Percentiles rank a stretch among this genome's conserved stretches.
Evolutionary conservation across 2,329 filamentous ascomycete species (phyloP).

Genomic region (Xylaria sp.): DNA sequence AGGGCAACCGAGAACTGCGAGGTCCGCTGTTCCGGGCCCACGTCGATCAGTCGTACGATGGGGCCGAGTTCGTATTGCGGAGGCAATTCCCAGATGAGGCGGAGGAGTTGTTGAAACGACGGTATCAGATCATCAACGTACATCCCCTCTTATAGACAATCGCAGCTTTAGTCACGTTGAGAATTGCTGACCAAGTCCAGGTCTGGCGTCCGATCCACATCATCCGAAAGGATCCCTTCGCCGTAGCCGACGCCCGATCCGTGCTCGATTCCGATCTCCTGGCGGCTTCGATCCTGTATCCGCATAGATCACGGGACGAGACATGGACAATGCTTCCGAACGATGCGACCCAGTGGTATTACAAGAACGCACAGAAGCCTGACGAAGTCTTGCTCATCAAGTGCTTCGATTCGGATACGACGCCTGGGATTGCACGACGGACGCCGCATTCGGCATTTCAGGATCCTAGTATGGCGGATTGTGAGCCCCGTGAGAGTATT

Average conservation of each 20-base stretch:
- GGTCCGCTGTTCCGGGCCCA: conserved; percentile 30
- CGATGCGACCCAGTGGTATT: conserved; percentile 45
- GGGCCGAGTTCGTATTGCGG: conserved; percentile 33
- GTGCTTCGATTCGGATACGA: conserved; percentile 49
- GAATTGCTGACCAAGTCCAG: conserved; percentile 20
- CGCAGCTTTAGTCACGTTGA: neutral
- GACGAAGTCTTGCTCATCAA: conserved; percentile 53
- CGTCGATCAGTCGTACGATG: conserved; percentile 39
- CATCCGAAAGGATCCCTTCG: conserved; percentile 40
- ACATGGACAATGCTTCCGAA: conserved; percentile 38
- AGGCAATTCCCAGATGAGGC: conserved; percentile 32
- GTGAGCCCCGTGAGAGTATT: conserved; percentile 47
- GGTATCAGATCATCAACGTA: conserved; percentile 32
- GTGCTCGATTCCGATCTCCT: conserved; percentile 38
- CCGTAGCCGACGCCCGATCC: conserved; percentile 36
- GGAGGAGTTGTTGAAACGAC: conserved; percentile 31
- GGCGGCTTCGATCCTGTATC: conserved; percentile 35
- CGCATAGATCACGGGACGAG: conserved; percentile 30
- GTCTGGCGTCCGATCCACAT: conserved; percentile 46
- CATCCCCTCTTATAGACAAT: neutral
- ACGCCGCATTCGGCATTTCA: conserved; percentile 51
- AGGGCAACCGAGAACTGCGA: conserved; percentile 48
- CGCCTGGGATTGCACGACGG: conserved; percentile 43
- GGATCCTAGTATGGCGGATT: conserved; percentile 40
- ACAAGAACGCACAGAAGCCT: conserved; percentile 43